phyloP scores from a whole-genome alignment of 2,329 filamentous ascomycete genomes.

The Bisporella sp. region DNA sequence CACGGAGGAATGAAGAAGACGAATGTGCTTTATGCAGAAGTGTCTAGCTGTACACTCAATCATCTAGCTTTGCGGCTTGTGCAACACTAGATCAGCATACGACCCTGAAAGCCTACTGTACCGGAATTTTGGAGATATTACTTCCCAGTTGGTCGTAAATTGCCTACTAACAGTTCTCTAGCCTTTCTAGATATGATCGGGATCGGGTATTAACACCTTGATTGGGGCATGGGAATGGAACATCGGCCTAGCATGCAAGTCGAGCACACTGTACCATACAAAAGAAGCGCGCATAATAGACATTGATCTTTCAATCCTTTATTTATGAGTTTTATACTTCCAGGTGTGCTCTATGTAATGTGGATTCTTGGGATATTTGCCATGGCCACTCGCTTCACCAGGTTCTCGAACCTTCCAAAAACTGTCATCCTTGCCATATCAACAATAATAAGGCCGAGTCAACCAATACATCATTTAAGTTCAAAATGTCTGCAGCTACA shows the following conservation, averaged over 20 bases:
- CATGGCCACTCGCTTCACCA: not conserved
- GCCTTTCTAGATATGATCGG: not conserved
- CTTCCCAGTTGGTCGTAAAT: not conserved
- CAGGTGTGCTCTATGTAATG: not conserved
- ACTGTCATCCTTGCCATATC: not conserved
- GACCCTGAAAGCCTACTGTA: not conserved
- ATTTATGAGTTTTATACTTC: not conserved
- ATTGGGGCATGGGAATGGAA: not conserved
- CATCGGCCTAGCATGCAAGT: not conserved
- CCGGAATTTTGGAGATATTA: not conserved
- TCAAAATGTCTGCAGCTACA: too few species aligned
- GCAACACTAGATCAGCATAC: not conserved
- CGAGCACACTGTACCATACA: not conserved
- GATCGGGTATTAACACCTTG: not conserved
- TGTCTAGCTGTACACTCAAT: not conserved
- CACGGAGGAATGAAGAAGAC: too few species aligned
- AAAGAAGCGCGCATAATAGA: not conserved
- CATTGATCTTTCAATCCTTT: not conserved
- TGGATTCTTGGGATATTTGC: not conserved
- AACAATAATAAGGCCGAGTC: not conserved
- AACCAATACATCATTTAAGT: too few species aligned
- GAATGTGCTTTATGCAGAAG: not conserved
- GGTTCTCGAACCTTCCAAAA: conserved; percentile 15
- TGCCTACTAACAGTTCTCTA: not conserved
- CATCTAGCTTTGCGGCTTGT: not conserved